Conservation (phyloP, 192 early-diverging fungal species). For the Chytriomyces confervae region DNA sequence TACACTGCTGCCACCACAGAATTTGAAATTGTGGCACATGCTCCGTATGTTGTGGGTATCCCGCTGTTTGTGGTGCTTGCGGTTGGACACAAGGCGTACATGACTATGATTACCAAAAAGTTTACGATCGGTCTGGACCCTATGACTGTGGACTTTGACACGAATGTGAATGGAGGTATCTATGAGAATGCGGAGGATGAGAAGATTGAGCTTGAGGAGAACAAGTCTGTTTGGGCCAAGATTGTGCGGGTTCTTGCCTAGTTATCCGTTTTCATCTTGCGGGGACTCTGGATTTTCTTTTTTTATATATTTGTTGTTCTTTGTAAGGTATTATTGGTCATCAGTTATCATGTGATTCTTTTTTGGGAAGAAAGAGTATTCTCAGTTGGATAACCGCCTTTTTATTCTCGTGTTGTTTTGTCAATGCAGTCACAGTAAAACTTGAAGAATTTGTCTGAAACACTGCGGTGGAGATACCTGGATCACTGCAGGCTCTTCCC, state of each 20-base stretch:
- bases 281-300: too few relatives aligned
- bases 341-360: too few relatives aligned
- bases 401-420: too few relatives aligned
- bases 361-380: too few relatives aligned
- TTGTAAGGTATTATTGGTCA: too few relatives aligned
- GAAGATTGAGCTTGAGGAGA: not conserved
- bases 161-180: conserved; percentile 13
- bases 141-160: conserved; percentile 5
- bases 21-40: conserved; percentile 19
- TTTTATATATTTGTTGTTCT: too few relatives aligned
- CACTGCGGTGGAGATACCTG: too few relatives aligned
- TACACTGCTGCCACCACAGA: conserved; percentile 10
- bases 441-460: too few relatives aligned
- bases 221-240: conserved; percentile 10
- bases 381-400: too few relatives aligned
- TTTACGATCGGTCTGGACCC: conserved; percentile 17
- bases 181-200: conserved; percentile 15
- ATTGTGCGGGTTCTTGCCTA: conserved; percentile 12
- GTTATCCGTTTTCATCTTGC: too few relatives aligned
- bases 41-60: conserved; percentile 13
- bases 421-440: too few relatives aligned
- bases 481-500: too few relatives aligned
- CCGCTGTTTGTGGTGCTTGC: conserved; percentile 15
- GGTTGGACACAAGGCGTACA: not conserved
- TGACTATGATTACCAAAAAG: not conserved